These are phyloP conservation scores for Sporothrix pallida DNA, from an alignment of 2,329 filamentous ascomycete genomes.

Conservation along the genomic window DNA sequence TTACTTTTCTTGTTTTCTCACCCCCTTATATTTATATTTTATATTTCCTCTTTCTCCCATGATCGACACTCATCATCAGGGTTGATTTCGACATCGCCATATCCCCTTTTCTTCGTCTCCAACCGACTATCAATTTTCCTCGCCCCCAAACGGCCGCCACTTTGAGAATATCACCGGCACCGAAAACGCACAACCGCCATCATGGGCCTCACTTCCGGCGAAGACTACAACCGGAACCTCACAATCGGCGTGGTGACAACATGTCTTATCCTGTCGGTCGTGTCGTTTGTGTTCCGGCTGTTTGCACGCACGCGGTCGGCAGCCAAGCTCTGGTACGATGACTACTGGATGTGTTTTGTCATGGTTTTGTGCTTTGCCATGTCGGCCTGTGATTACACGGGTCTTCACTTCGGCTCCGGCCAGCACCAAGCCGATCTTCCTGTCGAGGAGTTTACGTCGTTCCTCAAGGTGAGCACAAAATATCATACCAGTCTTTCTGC, in stretches of 20 bases:
- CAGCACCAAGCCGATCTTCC: slow-evolving; percentile 32
- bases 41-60: background rate
- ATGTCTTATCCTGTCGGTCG: slow-evolving; percentile 31
- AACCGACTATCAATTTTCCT: background rate
- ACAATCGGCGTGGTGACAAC: slow-evolving; percentile 35
- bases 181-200: background rate
- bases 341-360: slow-evolving; percentile 37
- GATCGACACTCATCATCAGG: background rate
- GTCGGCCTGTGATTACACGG: slow-evolving; percentile 30
- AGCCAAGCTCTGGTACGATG: slow-evolving; percentile 36
- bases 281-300: slow-evolving; percentile 34
- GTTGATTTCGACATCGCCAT: background rate
- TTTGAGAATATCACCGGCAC: background rate
- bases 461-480: slow-evolving; percentile 25
- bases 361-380: slow-evolving; percentile 35
- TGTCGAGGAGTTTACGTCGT: background rate
- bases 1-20: background rate
- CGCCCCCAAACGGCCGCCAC: background rate
- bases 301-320: slow-evolving; percentile 30
- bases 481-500: accelerated
- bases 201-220: slow-evolving; percentile 25
- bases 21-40: background rate
- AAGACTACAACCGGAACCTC: slow-evolving; percentile 32
- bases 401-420: slow-evolving; percentile 33
- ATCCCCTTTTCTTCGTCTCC: background rate